These are phyloP conservation scores for Myxozyma geophila DNA, from an alignment of 805 yeast genomes.

Conservation along the genomic window DNA sequence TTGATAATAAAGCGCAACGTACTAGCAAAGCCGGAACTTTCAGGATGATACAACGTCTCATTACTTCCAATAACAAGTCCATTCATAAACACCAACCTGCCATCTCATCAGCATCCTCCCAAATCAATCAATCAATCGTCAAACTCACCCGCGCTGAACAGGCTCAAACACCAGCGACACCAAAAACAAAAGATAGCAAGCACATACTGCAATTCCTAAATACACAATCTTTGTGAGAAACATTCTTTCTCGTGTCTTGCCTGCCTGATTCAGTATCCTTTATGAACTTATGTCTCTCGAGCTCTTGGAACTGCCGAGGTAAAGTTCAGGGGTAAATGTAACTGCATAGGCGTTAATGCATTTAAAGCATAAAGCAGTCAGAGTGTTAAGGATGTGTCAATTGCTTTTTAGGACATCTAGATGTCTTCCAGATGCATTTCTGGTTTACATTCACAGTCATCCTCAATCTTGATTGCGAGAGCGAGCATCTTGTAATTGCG, in stretches of 20 bases:
- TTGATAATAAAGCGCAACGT: not conserved
- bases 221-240: not conserved
- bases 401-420: too few species aligned
- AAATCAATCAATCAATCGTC: not conserved
- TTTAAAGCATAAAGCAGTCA: not conserved
- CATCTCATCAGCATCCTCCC: not conserved
- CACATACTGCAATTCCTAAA: not conserved
- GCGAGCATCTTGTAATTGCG: not conserved
- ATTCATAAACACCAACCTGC: slow-evolving; percentile 22
- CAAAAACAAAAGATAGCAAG: slow-evolving; percentile 10
- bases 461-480: too few species aligned
- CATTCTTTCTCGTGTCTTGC: not conserved
- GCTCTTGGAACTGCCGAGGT: not conserved
- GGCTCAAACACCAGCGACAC: slow-evolving; percentile 20
- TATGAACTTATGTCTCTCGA: too few species aligned
- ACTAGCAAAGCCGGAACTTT: slow-evolving; percentile 31
- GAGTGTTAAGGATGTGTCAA: too few species aligned
- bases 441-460: too few species aligned
- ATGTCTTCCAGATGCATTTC: too few species aligned
- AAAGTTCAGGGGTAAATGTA: not conserved
- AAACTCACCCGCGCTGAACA: slow-evolving; percentile 26
- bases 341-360: not conserved
- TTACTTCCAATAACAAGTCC: slow-evolving; percentile 13
- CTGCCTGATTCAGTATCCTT: too few species aligned
- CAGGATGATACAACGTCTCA: slow-evolving; percentile 27